Conservation (phyloP, 257 asterid species). For the Nicotiana tabacum region DNA sequence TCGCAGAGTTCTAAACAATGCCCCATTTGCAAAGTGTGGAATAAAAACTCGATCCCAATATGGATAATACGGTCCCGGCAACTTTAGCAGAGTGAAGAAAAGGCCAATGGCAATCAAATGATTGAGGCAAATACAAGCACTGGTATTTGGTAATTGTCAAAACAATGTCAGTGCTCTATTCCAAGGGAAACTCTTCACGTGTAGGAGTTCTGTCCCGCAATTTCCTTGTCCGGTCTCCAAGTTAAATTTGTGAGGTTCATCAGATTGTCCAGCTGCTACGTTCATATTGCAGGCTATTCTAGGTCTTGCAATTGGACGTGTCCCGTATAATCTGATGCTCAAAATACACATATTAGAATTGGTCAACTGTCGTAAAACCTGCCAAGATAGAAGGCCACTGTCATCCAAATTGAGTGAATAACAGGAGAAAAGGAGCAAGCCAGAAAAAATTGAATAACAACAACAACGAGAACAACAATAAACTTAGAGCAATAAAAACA, state of each 20-base stretch:
- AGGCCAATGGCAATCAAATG: slow-evolving; percentile 48
- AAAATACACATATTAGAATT: slow-evolving; percentile 27
- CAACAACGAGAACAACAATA: background rate
- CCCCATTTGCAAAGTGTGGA: slow-evolving; percentile 89
- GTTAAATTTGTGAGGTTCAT: slow-evolving; percentile 38
- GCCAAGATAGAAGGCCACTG: slow-evolving; percentile 17
- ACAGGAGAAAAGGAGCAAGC: too few relatives aligned
- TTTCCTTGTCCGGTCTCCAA: slow-evolving; percentile 41
- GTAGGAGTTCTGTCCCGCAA: slow-evolving; percentile 69
- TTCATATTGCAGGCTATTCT: slow-evolving; percentile 45
- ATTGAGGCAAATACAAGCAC: slow-evolving; percentile 47
- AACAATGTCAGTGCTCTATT: slow-evolving; percentile 46
- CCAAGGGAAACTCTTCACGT: slow-evolving; percentile 84
- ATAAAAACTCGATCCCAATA: slow-evolving; percentile 85
- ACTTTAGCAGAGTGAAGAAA: slow-evolving; percentile 63
- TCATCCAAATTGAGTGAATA: background rate
- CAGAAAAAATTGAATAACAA: too few relatives aligned
- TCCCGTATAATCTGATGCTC: slow-evolving; percentile 31
- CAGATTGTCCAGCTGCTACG: slow-evolving; percentile 60
- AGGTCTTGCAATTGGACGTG: slow-evolving; percentile 19
- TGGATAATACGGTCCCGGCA: slow-evolving; percentile 88
- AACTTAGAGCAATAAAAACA: background rate
- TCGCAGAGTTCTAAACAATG: slow-evolving; percentile 69
- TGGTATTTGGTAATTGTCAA: slow-evolving; percentile 60
- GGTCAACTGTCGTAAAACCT: slow-evolving; percentile 31